phyloP scores from a whole-genome alignment of 495 filamentous ascomycete genomes.

The Collariella sp. region DNA sequence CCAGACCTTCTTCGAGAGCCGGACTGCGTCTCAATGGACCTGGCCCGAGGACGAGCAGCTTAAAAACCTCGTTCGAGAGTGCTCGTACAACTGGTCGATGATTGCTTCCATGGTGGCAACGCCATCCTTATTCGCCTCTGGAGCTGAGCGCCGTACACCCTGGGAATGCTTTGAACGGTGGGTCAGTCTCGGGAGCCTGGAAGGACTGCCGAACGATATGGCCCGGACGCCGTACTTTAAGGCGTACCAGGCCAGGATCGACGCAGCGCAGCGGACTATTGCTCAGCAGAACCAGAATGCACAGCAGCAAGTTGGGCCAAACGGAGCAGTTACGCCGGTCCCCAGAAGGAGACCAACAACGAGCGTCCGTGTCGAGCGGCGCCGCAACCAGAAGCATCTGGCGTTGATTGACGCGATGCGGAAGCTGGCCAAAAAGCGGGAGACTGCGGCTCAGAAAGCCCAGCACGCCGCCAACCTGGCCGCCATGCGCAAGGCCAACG shows the following conservation, averaged over 20 bases:
- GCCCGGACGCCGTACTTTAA: slow-evolving; percentile 88
- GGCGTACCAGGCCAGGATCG: slow-evolving; percentile 70
- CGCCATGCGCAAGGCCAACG: slow-evolving; percentile 62
- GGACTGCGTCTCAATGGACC: slow-evolving; percentile 84
- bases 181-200: slow-evolving; percentile 74
- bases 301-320: slow-evolving; percentile 46
- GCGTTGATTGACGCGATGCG: slow-evolving; percentile 89
- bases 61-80: slow-evolving; percentile 74
- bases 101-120: slow-evolving; percentile 70
- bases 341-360: slow-evolving; percentile 55
- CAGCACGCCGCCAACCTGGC: slow-evolving; percentile 65
- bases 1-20: slow-evolving; percentile 77
- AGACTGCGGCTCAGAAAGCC: slow-evolving; percentile 76
- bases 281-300: slow-evolving; percentile 52
- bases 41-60: slow-evolving; percentile 82
- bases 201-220: slow-evolving; percentile 85
- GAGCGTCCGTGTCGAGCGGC: slow-evolving; percentile 71
- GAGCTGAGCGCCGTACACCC: slow-evolving; percentile 81
- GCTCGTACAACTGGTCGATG: slow-evolving; percentile 93
- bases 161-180: slow-evolving; percentile 99
- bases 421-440: slow-evolving; percentile 88
- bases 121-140: slow-evolving; percentile 68
- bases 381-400: slow-evolving; percentile 75
- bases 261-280: slow-evolving; percentile 61
- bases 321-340: slow-evolving; percentile 49